phyloP scores from a whole-genome alignment of 2,329 filamentous ascomycete species.

The Penicillium sp. region DNA sequence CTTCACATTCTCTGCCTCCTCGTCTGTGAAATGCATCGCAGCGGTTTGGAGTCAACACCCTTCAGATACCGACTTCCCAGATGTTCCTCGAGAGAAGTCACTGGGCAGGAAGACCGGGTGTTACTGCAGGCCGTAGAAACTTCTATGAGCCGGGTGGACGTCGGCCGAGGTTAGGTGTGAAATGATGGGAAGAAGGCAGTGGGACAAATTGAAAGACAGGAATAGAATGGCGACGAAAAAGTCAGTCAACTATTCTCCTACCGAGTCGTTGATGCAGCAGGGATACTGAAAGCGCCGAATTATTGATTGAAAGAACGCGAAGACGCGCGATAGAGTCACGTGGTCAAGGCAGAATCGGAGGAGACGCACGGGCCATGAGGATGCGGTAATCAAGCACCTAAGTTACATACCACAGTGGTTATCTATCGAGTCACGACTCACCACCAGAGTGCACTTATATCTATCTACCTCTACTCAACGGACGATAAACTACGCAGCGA shows the following conservation, averaged over 20 bases:
- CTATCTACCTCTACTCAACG: neutral
- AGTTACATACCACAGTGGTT: too few relatives aligned
- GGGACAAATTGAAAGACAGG: neutral
- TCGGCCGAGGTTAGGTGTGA: neutral
- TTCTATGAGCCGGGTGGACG: neutral
- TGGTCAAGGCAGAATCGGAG: slow-evolving; percentile 6
- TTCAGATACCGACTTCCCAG: neutral
- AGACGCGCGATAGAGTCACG: slow-evolving; percentile 19
- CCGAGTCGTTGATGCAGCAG: neutral
- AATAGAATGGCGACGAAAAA: neutral
- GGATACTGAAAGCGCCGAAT: slow-evolving; percentile 11
- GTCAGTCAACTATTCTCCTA: neutral
- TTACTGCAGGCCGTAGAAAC: slow-evolving; percentile 11
- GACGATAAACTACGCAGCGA: neutral
- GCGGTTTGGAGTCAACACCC: neutral
- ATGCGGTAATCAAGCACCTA: too few relatives aligned
- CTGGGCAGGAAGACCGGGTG: slow-evolving; percentile 14
- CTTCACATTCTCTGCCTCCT: slow-evolving; percentile 57
- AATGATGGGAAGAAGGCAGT: neutral
- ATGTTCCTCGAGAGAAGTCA: neutral
- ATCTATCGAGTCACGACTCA: neutral
- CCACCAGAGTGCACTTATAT: too few relatives aligned
- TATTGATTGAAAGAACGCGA: slow-evolving; percentile 25
- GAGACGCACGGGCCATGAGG: neutral
- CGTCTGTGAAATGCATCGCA: slow-evolving; percentile 58